phyloP scores from a whole-genome alignment of 805 yeast species.

The Wickerhamomyces sydowiorum region DNA sequence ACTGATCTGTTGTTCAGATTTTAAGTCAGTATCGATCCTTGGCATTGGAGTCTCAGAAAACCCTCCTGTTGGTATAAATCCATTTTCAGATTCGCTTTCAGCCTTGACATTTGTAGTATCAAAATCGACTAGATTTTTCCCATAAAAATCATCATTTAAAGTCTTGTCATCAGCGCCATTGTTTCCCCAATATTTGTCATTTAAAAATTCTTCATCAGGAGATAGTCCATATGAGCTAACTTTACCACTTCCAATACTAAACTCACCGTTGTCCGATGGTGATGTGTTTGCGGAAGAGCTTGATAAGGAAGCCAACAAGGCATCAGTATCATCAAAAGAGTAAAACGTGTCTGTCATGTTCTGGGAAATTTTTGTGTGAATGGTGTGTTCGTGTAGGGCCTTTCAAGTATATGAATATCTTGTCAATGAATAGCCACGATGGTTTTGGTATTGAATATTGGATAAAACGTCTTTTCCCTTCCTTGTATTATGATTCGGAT shows the following conservation, averaged over 20 bases:
- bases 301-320: constrained; percentile 21
- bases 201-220: constrained; percentile 15
- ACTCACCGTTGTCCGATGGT: constrained; percentile 15
- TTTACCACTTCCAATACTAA: constrained; percentile 11
- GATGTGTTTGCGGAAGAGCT: constrained; percentile 18
- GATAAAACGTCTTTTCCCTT: too few relatives aligned
- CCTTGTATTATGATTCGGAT: too few relatives aligned
- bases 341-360: constrained; percentile 3
- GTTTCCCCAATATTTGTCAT: neutral
- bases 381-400: too few relatives aligned
- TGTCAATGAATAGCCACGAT: too few relatives aligned
- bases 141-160: neutral
- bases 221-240: constrained; percentile 16
- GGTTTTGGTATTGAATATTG: too few relatives aligned
- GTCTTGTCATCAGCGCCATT: neutral
- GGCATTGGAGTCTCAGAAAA: too few relatives aligned
- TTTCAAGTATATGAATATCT: too few relatives aligned
- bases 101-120: neutral
- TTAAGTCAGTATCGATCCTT: neutral
- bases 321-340: constrained; percentile 24
- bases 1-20: neutral
- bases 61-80: too few relatives aligned
- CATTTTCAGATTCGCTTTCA: neutral
- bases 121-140: neutral
- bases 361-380: too few relatives aligned